Evolutionary conservation across 1,284 basidiomycete species (phyloP).

Genomic region (Paramarasmius palmivorus): DNA sequence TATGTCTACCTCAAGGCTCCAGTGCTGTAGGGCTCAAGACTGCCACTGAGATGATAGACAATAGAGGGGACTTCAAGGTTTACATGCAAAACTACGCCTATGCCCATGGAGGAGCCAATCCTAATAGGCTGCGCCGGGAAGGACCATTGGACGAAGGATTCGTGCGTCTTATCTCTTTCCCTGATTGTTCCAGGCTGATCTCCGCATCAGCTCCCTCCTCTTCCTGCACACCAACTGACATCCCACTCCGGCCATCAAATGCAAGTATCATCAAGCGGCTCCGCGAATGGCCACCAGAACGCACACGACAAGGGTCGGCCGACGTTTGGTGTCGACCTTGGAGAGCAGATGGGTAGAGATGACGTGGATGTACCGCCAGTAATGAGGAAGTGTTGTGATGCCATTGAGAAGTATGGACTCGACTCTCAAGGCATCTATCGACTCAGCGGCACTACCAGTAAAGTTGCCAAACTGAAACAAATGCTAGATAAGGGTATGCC

Average conservation of each 20-base stretch:
- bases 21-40: conserved; percentile 73
- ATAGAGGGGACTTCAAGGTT: conserved; percentile 90
- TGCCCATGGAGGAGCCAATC: conserved; percentile 65
- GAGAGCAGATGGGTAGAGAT: conserved; percentile 90
- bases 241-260: conserved; percentile 27
- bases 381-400: conserved; percentile 86
- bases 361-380: conserved; percentile 88
- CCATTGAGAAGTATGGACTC: conserved; percentile 90
- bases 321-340: conserved; percentile 90
- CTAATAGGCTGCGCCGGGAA: conserved; percentile 76
- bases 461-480: conserved; percentile 83
- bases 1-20: neutral
- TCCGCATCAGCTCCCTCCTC: conserved; percentile 54
- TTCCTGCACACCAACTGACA: conserved; percentile 45
- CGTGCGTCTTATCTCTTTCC: conserved; percentile 51
- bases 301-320: conserved; percentile 64
- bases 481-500: conserved; percentile 84
- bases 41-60: conserved; percentile 91
- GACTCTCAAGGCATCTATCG: conserved; percentile 91
- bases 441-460: conserved; percentile 88
- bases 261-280: conserved; percentile 28
- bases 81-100: conserved; percentile 98
- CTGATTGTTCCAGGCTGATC: conserved; percentile 6
- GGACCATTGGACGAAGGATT: conserved; percentile 87
- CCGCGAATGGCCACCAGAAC: conserved; percentile 36